Base-by-base conservation (phyloP, 169 alveolate species). In the Plasmodium relictum region DNA sequence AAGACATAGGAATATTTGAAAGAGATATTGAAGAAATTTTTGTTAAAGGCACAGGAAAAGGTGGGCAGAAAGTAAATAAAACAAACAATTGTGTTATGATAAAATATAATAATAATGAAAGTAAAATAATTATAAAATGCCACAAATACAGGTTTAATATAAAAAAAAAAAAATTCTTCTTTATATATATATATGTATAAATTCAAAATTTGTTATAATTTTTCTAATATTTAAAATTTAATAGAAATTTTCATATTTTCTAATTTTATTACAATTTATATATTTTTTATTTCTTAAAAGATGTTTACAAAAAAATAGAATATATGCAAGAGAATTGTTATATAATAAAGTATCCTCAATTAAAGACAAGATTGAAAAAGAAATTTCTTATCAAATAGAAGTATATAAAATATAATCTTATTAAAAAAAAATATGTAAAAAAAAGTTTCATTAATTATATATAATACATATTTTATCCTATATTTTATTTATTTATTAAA, bases 41-140 rank as follows among this genome's bases (percentile, higher is more conserved):
- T 88, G 86, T 95, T 52, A 93, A 89, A 72, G 98, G 98, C 8
- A 89, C 94, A 37, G 98, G 98, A 18, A 96, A 96, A 22, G 98
- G 98, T 7, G 98, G 98, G 14, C 97, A 96, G 88, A 95, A 95
- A 90, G 95, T 96, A 41, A 96, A 96, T 88, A 96, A 96, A 88
- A 92, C 98, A 0, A 94, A 88, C 73, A 96, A 92, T 85, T 96
- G 98, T 91, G 98, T 94, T 24, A 93, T 95, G 80, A 78, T 96
- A 48, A 93, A 39, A 65, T 93, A 48, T 76, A 88, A 85, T 88
- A 62, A 63, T 61, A 70, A 73, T 65, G 93, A 92, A 26, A 83
- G 69, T 12, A 93, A 92, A 52, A 71, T 92, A n/a, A 70, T 89
- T 42, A 74, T 93, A 8, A 90, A 88, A 72, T 90, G 94, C 48